Evolutionary conservation across 805 yeast species (phyloP).

Genomic region (Cephaloascus fragrans): DNA sequence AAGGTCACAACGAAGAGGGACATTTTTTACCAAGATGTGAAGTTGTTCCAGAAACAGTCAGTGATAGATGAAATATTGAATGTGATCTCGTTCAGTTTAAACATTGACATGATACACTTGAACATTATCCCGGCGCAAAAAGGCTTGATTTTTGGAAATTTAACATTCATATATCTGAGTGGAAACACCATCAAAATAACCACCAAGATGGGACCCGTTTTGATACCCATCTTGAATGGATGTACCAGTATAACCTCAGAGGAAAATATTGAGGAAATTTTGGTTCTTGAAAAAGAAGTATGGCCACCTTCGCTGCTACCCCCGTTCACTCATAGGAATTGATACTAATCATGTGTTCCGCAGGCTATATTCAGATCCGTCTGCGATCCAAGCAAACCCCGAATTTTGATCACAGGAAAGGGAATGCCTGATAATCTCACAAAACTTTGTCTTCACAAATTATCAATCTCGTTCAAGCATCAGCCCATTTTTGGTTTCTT

Average conservation of each 20-base stretch:
- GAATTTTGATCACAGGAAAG: slow-evolving; percentile 46
- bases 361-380: slow-evolving; percentile 22
- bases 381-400: slow-evolving; percentile 6
- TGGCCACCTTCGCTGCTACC: too few relatives aligned
- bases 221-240: slow-evolving; percentile 14
- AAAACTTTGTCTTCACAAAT: slow-evolving; percentile 22
- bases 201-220: slow-evolving; percentile 12
- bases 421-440: slow-evolving; percentile 61
- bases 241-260: slow-evolving; percentile 1
- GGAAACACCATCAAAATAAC: slow-evolving; percentile 2
- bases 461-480: slow-evolving; percentile 15
- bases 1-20: slow-evolving; percentile 41
- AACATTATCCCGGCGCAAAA: slow-evolving; percentile 45
- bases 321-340: too few relatives aligned
- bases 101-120: slow-evolving; percentile 23
- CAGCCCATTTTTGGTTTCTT: slow-evolving; percentile 37
- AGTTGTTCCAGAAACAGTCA: slow-evolving; percentile 35
- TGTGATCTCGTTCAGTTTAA: slow-evolving; percentile 24
- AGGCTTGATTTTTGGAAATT: slow-evolving; percentile 39
- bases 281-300: slow-evolving; percentile 40
- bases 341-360: too few relatives aligned
- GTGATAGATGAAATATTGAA: slow-evolving; percentile 29
- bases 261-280: slow-evolving; percentile 13
- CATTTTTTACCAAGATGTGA: slow-evolving; percentile 48
- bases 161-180: slow-evolving; percentile 8